Evolutionary conservation across 2,329 filamentous ascomycete species (phyloP).

Genomic region (Annulohypoxylon truncatum): DNA sequence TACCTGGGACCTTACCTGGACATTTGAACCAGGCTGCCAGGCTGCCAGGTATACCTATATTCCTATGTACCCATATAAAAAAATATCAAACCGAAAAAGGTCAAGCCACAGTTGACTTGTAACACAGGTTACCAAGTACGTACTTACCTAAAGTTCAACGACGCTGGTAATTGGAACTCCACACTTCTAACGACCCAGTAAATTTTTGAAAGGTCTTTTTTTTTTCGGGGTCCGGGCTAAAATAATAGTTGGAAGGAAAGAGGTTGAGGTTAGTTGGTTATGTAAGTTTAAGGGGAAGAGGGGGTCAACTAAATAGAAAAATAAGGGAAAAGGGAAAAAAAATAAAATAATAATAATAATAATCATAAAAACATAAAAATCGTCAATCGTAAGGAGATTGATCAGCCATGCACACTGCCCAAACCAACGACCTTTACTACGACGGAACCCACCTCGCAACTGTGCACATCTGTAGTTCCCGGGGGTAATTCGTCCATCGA

Average conservation of each 20-base stretch:
- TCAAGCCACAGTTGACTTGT: not conserved
- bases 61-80: not conserved
- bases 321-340: not conserved
- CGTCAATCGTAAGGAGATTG: conserved; percentile 29
- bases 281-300: conserved; percentile 25
- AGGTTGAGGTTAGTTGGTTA: conserved; percentile 8
- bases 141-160: not conserved
- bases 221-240: conserved; percentile 26
- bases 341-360: conserved; percentile 16
- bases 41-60: no score
- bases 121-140: not conserved
- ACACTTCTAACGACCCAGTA: conserved; percentile 18
- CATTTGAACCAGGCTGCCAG: no score
- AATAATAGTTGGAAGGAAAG: conserved; percentile 16
- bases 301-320: conserved; percentile 3
- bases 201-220: conserved; percentile 21
- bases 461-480: conserved; percentile 17
- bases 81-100: not conserved
- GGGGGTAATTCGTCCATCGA: conserved; percentile 33
- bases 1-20: not conserved
- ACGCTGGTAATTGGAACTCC: conserved; percentile 5
- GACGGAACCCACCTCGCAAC: conserved; percentile 36
- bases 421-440: conserved; percentile 41
- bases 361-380: conserved; percentile 11
- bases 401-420: conserved; percentile 37